Base-by-base conservation (phyloP, 306 rosid species). In the Datisca glomerata region DNA sequence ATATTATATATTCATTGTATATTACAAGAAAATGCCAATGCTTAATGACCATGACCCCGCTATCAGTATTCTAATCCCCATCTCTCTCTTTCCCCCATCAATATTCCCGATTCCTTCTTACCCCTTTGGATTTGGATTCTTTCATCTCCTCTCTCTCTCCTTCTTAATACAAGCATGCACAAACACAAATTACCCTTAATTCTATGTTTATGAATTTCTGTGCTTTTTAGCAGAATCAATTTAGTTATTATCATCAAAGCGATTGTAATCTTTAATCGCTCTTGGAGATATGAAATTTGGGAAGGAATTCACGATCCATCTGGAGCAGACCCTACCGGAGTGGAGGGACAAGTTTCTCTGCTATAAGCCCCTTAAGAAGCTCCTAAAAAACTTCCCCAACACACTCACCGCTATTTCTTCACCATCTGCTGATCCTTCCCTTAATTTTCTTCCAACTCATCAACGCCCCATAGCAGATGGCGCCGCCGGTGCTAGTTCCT, bases 281-380 rank as follows among this genome's bases (percentile, higher is more conserved):
- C 31, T 42, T 21, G 20, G 18, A 18, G 62, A 39, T 15, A 89
- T 89, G 98, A 89, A 89, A 57, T 89, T 89, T 47, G 98, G 98
- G 15, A 91, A 91, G 53, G 86, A 91, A 39, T 84, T 91, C 70
- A 80, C 51, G 55, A 80, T 67, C 61, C 94, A 91, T 62, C 34
- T 91, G 33, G 98, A 91, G 45, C 86, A 80, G 35, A 91, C 98
- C 21, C 76, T 89, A 19, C 98, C 98, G 0, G 96, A 73, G 56
- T 91, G 98, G 98, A 84, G 97, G 51, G 97, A 89, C 75, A 89
- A 89, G 55, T 89, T 89, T 50, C 78, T 89, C 19, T 74, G 95
- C 51, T 89, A 89, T 79, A 89, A 89, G 29, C 83, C 81, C 16
- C 62, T 89, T 55, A 89, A 89, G 75, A 83, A 83, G 64, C 71